Conservation (phyloP, 495 filamentous ascomycete species). For the Hypoxylon fuscum region DNA sequence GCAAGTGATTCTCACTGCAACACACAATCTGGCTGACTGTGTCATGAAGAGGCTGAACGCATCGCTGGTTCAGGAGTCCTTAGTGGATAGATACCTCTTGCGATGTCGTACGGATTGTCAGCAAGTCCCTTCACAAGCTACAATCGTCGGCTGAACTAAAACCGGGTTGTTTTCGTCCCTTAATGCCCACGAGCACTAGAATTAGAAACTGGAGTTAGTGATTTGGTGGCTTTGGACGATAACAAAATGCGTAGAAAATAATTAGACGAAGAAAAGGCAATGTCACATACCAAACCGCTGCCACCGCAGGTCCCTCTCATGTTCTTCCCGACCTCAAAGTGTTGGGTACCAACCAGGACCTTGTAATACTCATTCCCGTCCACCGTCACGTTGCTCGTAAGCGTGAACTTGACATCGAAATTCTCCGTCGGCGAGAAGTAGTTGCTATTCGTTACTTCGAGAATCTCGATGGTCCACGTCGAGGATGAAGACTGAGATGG, state of each 20-base stretch:
- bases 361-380: slow-evolving; percentile 9
- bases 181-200: slow-evolving; percentile 30
- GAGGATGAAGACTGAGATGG: background rate
- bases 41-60: too few species aligned
- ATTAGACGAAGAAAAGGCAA: background rate
- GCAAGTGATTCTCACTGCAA: too few species aligned
- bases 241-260: background rate
- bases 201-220: slow-evolving; percentile 3
- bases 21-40: too few species aligned
- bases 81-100: too few species aligned
- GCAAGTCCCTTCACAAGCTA: slow-evolving; percentile 5
- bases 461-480: slow-evolving; percentile 28
- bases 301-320: slow-evolving; percentile 26
- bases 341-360: slow-evolving; percentile 18
- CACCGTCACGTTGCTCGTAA: slow-evolving; percentile 13
- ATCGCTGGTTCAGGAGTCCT: too few species aligned
- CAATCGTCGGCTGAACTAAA: slow-evolving; percentile 14
- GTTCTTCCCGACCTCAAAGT: slow-evolving; percentile 27
- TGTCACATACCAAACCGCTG: slow-evolving; percentile 28
- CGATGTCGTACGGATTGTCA: background rate
- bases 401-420: slow-evolving; percentile 26
- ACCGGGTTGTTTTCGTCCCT: slow-evolving; percentile 10
- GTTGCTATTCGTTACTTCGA: slow-evolving; percentile 3
- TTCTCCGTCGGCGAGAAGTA: slow-evolving; percentile 14
- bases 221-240: too few species aligned